A percentile compares a stretch with the other conserved stretches of the same genome.
Conservation (phyloP, 441 rosid species). For the Iberis amara region DNA sequence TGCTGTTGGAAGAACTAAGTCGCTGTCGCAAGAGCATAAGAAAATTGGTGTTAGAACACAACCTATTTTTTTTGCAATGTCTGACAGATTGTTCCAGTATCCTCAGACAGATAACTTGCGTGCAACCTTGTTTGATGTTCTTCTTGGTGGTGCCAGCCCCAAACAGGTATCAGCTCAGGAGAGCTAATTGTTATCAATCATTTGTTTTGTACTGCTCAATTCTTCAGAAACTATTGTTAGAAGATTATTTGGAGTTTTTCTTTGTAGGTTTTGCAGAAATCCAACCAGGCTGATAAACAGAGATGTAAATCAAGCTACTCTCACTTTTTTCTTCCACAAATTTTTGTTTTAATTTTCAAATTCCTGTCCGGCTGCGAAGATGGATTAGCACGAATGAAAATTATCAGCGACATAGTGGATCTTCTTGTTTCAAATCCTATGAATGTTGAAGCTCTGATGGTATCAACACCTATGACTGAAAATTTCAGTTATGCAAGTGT, state of each 20-base stretch:
- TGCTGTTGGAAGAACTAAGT: constrained; percentile 72
- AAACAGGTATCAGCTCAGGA: constrained; percentile 65
- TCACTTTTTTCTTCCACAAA: constrained; percentile 87
- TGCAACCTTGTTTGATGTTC: constrained; percentile 92
- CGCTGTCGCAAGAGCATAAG: constrained; percentile 58
- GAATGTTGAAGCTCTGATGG: constrained; percentile 95
- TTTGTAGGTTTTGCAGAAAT: constrained; percentile 80
- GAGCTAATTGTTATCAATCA: constrained; percentile 7
- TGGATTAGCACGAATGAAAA: constrained; percentile 58
- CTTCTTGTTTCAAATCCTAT: constrained; percentile 88
- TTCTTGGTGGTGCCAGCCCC: constrained; percentile 99
- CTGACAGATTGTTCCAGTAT: constrained; percentile 77
- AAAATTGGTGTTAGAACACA: constrained; percentile 54
- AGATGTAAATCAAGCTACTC: constrained; percentile 60
- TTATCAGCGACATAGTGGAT: constrained; percentile 74
- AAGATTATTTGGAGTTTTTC: constrained; percentile 8
- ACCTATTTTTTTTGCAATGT: constrained; percentile 67
- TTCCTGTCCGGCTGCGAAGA: constrained; percentile 68
- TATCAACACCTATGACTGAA: constrained; percentile 34
- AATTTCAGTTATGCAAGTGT: constrained; percentile 11
- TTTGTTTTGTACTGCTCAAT: constrained; percentile 15
- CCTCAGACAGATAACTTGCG: constrained; percentile 84
- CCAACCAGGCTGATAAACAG: constrained; percentile 60
- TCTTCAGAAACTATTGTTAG: constrained; percentile 1
- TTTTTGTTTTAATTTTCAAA: constrained; percentile 67